Conservation (phyloP, 176 grass and related monocot genomes). For the Hyparrhenia diplandra region DNA sequence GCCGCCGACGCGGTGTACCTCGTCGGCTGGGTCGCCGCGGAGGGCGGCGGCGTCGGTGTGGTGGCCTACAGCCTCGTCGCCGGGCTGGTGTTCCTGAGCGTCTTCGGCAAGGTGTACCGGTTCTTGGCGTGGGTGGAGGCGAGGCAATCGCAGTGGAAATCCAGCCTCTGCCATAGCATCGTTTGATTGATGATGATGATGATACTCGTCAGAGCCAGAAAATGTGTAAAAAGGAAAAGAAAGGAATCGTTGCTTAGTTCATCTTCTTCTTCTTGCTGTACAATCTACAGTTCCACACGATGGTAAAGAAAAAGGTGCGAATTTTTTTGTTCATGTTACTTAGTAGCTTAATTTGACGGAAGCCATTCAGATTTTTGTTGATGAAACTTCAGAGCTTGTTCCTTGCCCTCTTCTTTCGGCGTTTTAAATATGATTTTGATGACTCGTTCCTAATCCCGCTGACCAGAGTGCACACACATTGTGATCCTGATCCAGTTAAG, state of each 20-base stretch:
- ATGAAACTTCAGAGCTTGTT: no score
- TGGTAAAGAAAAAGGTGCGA: neutral
- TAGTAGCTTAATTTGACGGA: conserved; percentile 2
- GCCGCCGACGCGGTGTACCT: conserved; percentile 64
- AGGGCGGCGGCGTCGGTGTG: conserved; percentile 41
- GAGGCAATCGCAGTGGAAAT: conserved; percentile 61
- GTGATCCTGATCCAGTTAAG: neutral
- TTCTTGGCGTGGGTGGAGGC: conserved; percentile 75
- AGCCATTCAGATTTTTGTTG: neutral
- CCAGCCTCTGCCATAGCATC: conserved; percentile 42
- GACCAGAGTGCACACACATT: conserved; percentile 17
- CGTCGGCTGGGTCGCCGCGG: conserved; percentile 41
- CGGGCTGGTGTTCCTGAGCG: conserved; percentile 54
- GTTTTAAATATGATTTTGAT: neutral
- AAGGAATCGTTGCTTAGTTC: conserved; percentile 27
- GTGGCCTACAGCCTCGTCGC: conserved; percentile 48
- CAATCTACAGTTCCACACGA: conserved; percentile 24
- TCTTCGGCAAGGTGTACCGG: conserved; percentile 82
- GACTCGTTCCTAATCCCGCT: neutral
- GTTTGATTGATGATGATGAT: conserved; percentile 22
- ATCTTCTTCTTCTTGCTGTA: conserved; percentile 26
- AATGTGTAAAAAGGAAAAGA: conserved; percentile 33
- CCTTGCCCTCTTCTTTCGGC: neutral
- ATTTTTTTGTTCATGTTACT: conserved; percentile 18
- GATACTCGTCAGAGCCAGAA: neutral